A percentile compares a stretch with the other conserved stretches of the same genome.
Evolutionary conservation across 495 filamentous ascomycete genomes (phyloP).

Genomic region (Aspergillus ostianus): DNA sequence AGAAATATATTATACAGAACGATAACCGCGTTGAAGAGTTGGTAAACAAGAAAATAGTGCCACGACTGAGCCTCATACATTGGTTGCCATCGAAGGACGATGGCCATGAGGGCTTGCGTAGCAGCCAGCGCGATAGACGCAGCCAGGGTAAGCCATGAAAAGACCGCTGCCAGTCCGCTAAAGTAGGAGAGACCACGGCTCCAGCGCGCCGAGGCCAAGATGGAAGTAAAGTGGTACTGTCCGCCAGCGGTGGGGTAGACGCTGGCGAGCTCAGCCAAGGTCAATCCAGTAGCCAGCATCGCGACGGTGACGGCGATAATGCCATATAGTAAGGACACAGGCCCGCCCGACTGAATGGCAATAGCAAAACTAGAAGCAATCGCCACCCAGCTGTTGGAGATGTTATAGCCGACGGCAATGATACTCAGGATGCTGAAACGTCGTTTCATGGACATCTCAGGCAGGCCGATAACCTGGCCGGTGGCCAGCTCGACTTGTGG

Average conservation of each 20-base stretch:
- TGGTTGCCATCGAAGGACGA: conserved; percentile 28
- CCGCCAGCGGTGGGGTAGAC: conserved; percentile 53
- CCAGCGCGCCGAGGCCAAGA: conserved; percentile 27
- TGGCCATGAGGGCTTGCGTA: conserved; percentile 26
- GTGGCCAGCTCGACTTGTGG: conserved; percentile 19
- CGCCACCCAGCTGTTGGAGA: conserved; percentile 32
- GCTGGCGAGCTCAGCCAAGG: conserved; percentile 49
- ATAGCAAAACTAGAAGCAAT: conserved; percentile 33
- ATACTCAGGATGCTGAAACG: conserved; percentile 29
- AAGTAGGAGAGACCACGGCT: conserved; percentile 25
- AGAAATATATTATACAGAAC: conserved; percentile 30
- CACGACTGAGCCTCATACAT: conserved; percentile 26
- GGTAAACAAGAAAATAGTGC: conserved; percentile 44
- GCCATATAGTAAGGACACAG: conserved; percentile 33
- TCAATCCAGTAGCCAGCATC: conserved; percentile 38
- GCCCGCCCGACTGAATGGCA: conserved; percentile 30
- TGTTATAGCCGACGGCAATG: conserved; percentile 35
- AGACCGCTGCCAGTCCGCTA: conserved; percentile 28
- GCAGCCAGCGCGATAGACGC: conserved; percentile 24
- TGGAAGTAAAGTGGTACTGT: conserved; percentile 43
- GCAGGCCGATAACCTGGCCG: conserved; percentile 20
- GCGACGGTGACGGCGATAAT: conserved; percentile 26
- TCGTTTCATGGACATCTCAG: conserved; percentile 20
- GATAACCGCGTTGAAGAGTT: conserved; percentile 29
- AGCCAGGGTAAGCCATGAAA: conserved; percentile 28